Base-by-base conservation (phyloP, 805 yeast species). In the Candida gorgasii region DNA sequence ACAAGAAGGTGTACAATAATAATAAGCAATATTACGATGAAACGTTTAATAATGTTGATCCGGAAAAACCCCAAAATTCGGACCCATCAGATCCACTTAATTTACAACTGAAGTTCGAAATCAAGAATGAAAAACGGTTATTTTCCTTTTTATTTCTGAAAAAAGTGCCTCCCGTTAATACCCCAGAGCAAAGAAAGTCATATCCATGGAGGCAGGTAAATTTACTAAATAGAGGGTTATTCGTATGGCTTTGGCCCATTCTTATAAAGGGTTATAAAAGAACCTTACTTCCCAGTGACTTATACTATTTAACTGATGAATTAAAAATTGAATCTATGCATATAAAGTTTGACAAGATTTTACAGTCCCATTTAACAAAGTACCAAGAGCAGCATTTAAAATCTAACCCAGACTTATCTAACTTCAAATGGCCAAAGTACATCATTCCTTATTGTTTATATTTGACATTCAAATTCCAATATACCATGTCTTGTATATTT, bases 141-240 rank as follows among this genome's bases (percentile, higher is more conserved):
- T 73, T 82, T 44, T 67, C 81, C 1, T 75, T 74, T 43, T 43
- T 80, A 22, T 72, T 80, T 49, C 54, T 76, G 17, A 76, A 68
- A 31, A 61, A 67, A 19, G 70, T 79, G 0, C 81, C 83, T 0
- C 75, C 75, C 0, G 55, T 81, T 2, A 80, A 82, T 1, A 24
- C 52, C 5, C 72, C 67, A 5, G 78, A 75, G 8, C 86, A 82
- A 45, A 62, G 86, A 43, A 58, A 53, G 16, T 53, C 59, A 1
- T 80, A 69, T 48, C 84, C 84, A 1, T 68, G 79, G 65, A 62
- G 61, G 33, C 37, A 26, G 4, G 47, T 57, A 9, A 77, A 73
- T 47, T 40, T 57, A 1, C n/a, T 80, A 1, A 71, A 67, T 9
- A 61, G 74, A 46, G 49, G 71, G 19, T 52, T 67, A 4, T 69